Evolutionary conservation across 2,329 filamentous ascomycete species (phyloP).

Genomic region (Fusarium scirpi): DNA sequence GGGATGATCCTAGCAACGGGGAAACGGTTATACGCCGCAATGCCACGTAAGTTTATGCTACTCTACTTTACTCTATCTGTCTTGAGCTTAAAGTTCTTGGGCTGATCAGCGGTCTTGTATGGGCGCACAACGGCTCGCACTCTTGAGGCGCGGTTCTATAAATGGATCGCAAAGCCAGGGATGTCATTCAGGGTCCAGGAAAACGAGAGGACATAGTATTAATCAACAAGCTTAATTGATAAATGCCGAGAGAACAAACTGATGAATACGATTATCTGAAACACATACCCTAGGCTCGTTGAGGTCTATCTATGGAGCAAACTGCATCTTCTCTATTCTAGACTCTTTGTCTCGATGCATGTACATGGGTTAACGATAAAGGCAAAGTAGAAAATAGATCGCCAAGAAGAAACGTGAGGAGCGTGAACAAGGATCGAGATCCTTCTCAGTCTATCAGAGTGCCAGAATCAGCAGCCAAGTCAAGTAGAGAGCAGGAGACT

Average conservation of each 20-base stretch:
- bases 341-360: slow-evolving; percentile 10
- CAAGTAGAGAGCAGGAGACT: background rate
- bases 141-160: slow-evolving; percentile 39
- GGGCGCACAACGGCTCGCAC: slow-evolving; percentile 19
- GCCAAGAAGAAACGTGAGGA: slow-evolving; percentile 16
- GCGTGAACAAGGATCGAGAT: slow-evolving; percentile 26
- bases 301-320: slow-evolving; percentile 10
- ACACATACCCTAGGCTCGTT: background rate
- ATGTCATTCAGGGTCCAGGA: background rate
- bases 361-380: background rate
- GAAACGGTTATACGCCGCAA: slow-evolving; percentile 39
- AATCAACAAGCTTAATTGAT: slow-evolving; percentile 12
- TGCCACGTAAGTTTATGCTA: slow-evolving; percentile 35
- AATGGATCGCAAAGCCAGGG: slow-evolving; percentile 33
- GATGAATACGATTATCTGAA: background rate
- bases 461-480: slow-evolving; percentile 11
- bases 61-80: background rate
- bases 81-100: slow-evolving; percentile 15
- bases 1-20: slow-evolving; percentile 34
- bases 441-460: slow-evolving; percentile 17
- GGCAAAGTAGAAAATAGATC: slow-evolving; percentile 17
- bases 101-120: slow-evolving; percentile 10
- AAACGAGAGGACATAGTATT: background rate
- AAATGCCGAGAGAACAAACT: background rate
- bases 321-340: slow-evolving; percentile 4